Evolutionary conservation across 805 yeast genomes (phyloP).

Genomic region (Metschnikowia hibisci): DNA sequence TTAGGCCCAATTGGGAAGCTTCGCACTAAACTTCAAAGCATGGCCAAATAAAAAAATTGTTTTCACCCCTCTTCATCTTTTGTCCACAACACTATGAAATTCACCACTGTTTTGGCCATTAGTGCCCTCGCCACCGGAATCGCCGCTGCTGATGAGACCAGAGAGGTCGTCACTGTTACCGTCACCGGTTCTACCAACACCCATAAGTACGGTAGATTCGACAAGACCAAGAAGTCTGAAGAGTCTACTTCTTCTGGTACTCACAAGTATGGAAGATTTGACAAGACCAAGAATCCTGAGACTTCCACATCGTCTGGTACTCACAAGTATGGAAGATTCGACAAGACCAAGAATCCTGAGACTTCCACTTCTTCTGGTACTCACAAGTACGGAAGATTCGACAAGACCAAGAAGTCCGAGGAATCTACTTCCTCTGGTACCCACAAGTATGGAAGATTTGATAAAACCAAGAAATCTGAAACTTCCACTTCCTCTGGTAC

Average conservation of each 20-base stretch:
- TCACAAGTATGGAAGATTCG: constrained; percentile 54
- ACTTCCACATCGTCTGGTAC: constrained; percentile 26
- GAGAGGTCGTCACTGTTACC: constrained; percentile 17
- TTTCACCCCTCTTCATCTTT: neutral
- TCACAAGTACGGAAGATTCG: constrained; percentile 25
- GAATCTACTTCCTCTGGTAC: constrained; percentile 23
- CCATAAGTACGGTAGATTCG: constrained; percentile 22
- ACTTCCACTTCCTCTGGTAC: constrained; percentile 32
- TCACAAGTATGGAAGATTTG: constrained; percentile 19
- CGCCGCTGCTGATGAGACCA: constrained; percentile 15
- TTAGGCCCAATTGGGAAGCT: constrained; percentile 17
- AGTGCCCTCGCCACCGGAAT: constrained; percentile 17
- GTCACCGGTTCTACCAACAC: constrained; percentile 19
- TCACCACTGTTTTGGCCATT: constrained; percentile 16
- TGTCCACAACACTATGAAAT: constrained; percentile 12
- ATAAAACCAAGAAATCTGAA: constrained; percentile 34
- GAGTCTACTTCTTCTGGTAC: constrained; percentile 16
- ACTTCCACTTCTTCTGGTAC: constrained; percentile 24
- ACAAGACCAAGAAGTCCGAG: constrained; percentile 14
- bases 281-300: constrained; percentile 17
- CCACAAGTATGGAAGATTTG: constrained; percentile 30
- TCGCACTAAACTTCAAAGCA: constrained; percentile 18
- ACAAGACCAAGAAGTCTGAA: constrained; percentile 19
- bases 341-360: constrained; percentile 38
- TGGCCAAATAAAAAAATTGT: constrained; percentile 4